Evolutionary conservation across 805 yeast species (phyloP), one percentile per base, ranked within the genome.

Genomic region (Brettanomyces sp.): DNA sequence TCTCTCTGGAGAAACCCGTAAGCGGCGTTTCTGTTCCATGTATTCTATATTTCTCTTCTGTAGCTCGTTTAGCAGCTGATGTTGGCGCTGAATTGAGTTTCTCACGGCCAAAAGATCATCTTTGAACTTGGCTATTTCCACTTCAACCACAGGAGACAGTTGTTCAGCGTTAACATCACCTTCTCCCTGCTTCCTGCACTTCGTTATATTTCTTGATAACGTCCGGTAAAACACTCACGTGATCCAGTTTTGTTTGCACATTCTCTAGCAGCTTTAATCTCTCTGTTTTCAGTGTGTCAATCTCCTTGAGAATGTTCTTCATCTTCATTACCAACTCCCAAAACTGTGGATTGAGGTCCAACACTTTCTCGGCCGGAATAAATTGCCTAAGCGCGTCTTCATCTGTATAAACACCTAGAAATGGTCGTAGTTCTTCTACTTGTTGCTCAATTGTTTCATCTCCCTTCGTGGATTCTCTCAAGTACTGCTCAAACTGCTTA

Each of bases 391-490:
- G 53, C 3, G 57, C 46, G 3, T 63, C 63, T 34, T 53, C 55
- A 8, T 48, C 39, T 13, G 55, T 56, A 48, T 71, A 73, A 4
- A 74, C 60, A 36, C 59, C 63, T 22, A 87, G 53, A 8, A 60
- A 56, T 1, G 72, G 68, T 46, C 70, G 74, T 42, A 85, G 67
- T n/a, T 72, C 68, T 1, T 58, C 51, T 50, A 78, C 76, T 42
- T 75, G 74, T 3, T 63, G 58, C 5, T 60, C 53, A 0, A 86
- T 74, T 2, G 73, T 64, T 3, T 60, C 60, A 60, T 89, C 95
- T 7, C 93, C 85, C 3, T 65, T 56, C 28, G 65, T 62, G 1
- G 95, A 93, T 49, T 77, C 78, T 1, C 56, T 53, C 14, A 84
- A 58, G 54, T 80, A 82, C 3, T 55, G 58, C 32, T 68, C 68